phyloP scores from a whole-genome alignment of 495 filamentous ascomycete genomes.

The Cercophora sp. region DNA sequence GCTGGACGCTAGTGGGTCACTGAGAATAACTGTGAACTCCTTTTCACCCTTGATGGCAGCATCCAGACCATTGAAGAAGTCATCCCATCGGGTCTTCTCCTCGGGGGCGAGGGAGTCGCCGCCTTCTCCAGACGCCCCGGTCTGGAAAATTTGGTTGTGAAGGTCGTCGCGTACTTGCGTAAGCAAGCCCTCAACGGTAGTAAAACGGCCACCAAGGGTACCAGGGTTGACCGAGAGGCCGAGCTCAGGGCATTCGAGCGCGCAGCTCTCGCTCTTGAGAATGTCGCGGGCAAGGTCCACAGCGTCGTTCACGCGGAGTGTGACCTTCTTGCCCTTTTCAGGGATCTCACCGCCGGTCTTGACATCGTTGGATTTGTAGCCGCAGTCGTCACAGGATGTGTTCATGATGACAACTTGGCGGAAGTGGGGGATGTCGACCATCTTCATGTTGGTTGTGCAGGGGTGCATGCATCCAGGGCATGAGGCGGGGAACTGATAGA shows the following conservation, averaged over 20 bases:
- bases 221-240: conserved; percentile 80
- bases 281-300: conserved; percentile 88
- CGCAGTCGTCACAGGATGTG: conserved; percentile 82
- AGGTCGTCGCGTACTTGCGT: conserved; percentile 90
- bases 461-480: conserved; percentile 85
- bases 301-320: conserved; percentile 64
- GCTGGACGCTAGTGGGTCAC: conserved; percentile 83
- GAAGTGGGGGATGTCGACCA: conserved; percentile 94
- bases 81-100: conserved; percentile 66
- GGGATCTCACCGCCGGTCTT: conserved; percentile 95
- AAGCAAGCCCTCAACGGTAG: conserved; percentile 91
- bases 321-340: conserved; percentile 79
- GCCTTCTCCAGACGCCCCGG: conserved; percentile 37
- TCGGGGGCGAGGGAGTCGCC: conserved; percentile 68
- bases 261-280: conserved; percentile 91
- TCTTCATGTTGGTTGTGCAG: conserved; percentile 88
- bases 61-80: conserved; percentile 73
- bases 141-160: conserved; percentile 77
- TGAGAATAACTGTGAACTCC: conserved; percentile 80
- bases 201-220: conserved; percentile 94
- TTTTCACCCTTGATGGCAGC: conserved; percentile 75
- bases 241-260: conserved; percentile 78
- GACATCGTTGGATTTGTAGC: conserved; percentile 92
- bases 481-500: conserved; percentile 83
- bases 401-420: conserved; percentile 91